Conservation (phyloP, 75 land plant genomes). For the Pinus taeda region DNA sequence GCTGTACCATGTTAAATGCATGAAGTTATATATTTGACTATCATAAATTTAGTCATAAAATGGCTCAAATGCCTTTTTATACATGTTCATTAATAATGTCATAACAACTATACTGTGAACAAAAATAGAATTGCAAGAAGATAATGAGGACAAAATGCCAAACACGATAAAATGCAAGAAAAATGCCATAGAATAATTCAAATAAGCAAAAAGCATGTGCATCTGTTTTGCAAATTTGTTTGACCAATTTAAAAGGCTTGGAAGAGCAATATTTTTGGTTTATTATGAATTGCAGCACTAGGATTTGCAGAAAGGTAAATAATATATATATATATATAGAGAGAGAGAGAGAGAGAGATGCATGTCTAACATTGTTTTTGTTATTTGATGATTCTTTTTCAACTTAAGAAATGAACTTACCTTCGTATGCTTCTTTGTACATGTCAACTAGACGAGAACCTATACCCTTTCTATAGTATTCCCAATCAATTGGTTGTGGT, state of each 20-base stretch:
- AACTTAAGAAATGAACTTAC: slow-evolving; percentile 33
- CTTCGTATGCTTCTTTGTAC: slow-evolving; percentile 68
- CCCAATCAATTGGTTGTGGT: slow-evolving; percentile 85
- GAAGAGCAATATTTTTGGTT: too few species aligned
- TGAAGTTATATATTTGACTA: too few species aligned
- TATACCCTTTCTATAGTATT: slow-evolving; percentile 63
- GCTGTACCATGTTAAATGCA: too few species aligned
- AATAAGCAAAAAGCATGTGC: not conserved
- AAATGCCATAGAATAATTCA: not conserved
- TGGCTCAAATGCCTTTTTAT: too few species aligned
- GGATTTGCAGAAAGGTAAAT: not conserved
- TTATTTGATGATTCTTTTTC: not conserved
- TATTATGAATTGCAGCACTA: not conserved
- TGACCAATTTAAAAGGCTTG: not conserved
- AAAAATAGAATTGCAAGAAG: not conserved
- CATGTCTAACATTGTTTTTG: not conserved
- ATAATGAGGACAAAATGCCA: not conserved
- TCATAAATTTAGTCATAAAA: too few species aligned
- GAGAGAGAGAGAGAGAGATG: too few species aligned
- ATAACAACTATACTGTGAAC: too few species aligned
- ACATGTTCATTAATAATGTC: too few species aligned
- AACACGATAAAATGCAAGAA: not conserved
- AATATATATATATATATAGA: too few species aligned
- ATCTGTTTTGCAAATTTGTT: not conserved
- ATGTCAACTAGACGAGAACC: slow-evolving; percentile 68